A percentile compares a stretch with the other conserved stretches of the same genome.
phyloP scores from a whole-genome alignment of 805 yeast genomes.

The Candida coquimbonensis region DNA sequence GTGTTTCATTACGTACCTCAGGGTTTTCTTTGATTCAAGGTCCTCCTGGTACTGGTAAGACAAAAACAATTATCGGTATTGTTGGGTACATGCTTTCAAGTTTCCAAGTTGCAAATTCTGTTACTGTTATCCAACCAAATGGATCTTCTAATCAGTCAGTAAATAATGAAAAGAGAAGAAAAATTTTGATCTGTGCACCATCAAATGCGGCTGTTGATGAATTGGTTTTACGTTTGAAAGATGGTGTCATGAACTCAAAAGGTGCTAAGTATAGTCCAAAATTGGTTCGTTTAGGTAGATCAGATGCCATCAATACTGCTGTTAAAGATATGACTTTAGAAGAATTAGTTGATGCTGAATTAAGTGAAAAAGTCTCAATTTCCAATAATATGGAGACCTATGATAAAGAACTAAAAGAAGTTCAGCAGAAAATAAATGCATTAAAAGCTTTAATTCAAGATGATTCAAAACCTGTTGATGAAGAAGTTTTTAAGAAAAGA shows the following conservation, averaged over 20 bases:
- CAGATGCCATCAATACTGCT: slow-evolving; percentile 78
- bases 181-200: slow-evolving; percentile 90
- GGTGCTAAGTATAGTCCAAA: slow-evolving; percentile 53
- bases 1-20: slow-evolving; percentile 53
- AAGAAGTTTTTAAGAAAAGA: slow-evolving; percentile 41
- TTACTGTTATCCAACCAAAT: slow-evolving; percentile 17
- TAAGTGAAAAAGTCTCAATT: slow-evolving; percentile 13
- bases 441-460: slow-evolving; percentile 21
- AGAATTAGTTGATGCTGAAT: slow-evolving; percentile 61
- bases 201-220: slow-evolving; percentile 99
- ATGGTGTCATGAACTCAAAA: slow-evolving; percentile 53
- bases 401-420: slow-evolving; percentile 35
- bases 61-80: slow-evolving; percentile 91
- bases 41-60: slow-evolving; percentile 99
- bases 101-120: slow-evolving; percentile 21
- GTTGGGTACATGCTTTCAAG: slow-evolving; percentile 66
- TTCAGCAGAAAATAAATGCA: slow-evolving; percentile 11
- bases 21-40: slow-evolving; percentile 95
- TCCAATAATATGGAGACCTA: slow-evolving; percentile 41
- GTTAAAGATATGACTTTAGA: slow-evolving; percentile 82
- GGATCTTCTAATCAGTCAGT: slow-evolving; percentile 16
- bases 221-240: slow-evolving; percentile 70
- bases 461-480: slow-evolving; percentile 30
- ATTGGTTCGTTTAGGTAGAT: slow-evolving; percentile 81
- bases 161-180: slow-evolving; percentile 26